Percentiles rank a stretch among this genome's conserved stretches.
Conservation (phyloP, 768 basidiomycete species). For the Podaxis sp. region DNA sequence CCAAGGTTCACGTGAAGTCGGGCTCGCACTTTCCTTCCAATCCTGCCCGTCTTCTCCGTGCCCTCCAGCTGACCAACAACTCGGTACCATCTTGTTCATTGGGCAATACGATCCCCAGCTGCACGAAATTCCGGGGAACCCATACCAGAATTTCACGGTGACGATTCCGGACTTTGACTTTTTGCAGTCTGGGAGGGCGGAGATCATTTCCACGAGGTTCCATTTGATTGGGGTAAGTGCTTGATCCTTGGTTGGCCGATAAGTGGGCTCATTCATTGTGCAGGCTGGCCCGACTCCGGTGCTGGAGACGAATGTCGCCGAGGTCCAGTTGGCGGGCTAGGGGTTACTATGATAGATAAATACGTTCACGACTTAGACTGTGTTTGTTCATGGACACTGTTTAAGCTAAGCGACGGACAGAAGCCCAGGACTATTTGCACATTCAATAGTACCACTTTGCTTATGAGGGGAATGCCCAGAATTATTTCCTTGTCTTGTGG, state of each 20-base stretch:
- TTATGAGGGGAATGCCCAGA: too few relatives aligned
- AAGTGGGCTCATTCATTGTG: neutral
- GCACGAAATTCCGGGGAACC: slow-evolving; percentile 18
- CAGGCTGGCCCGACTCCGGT: slow-evolving; percentile 29
- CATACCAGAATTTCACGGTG: slow-evolving; percentile 31
- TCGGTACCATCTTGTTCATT: slow-evolving; percentile 34
- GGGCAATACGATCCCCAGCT: slow-evolving; percentile 30
- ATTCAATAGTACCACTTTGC: too few relatives aligned
- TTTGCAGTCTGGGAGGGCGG: neutral
- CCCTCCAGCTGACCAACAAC: slow-evolving; percentile 22
- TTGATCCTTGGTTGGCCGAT: neutral
- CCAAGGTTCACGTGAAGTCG: slow-evolving; percentile 26
- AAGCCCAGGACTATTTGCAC: too few relatives aligned
- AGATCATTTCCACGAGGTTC: slow-evolving; percentile 15
- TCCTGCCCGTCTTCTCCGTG: slow-evolving; percentile 25
- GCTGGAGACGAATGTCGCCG: slow-evolving; percentile 30
- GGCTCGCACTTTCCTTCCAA: slow-evolving; percentile 31
- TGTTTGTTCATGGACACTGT: too few relatives aligned
- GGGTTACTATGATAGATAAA: slow-evolving; percentile 7
- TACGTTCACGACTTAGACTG: neutral
- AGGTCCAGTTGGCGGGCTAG: neutral
- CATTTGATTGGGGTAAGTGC: slow-evolving; percentile 28
- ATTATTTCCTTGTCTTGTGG: too few relatives aligned
- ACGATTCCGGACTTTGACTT: slow-evolving; percentile 1
- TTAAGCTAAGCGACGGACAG: too few relatives aligned